These are phyloP conservation scores for Camelina sativa DNA, from an alignment of 345 rosid genomes.

Conservation along the genomic window DNA sequence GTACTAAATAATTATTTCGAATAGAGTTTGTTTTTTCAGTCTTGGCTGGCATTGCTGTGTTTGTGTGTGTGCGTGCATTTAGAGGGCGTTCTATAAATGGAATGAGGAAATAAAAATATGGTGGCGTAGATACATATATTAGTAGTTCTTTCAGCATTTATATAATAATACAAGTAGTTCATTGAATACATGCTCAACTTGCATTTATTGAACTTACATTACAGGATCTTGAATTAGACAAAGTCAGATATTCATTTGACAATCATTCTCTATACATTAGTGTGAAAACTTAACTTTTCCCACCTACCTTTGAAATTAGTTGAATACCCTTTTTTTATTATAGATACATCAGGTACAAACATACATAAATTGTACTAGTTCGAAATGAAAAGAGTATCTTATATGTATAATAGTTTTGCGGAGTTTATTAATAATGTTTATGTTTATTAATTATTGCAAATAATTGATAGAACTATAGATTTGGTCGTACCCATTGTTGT, in stretches of 20 bases:
- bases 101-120: conserved; percentile 14
- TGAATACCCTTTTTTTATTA: no score
- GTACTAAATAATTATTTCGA: neutral
- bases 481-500: conserved; percentile 24
- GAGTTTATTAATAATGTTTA: neutral
- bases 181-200: conserved; percentile 51
- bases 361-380: conserved; percentile 15
- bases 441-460: conserved; percentile 18
- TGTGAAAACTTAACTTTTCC: conserved; percentile 31
- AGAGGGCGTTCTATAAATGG: conserved; percentile 38
- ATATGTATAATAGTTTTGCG: neutral
- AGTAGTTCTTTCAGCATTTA: conserved; percentile 19
- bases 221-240: conserved; percentile 41
- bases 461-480: conserved; percentile 15
- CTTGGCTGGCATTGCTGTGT: conserved; percentile 36
- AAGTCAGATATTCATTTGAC: conserved; percentile 47
- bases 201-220: conserved; percentile 62
- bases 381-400: neutral
- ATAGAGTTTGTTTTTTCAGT: neutral
- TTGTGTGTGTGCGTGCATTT: conserved; percentile 41
- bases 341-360: neutral
- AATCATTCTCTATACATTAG: conserved; percentile 39
- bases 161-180: conserved; percentile 27
- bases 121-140: conserved; percentile 9
- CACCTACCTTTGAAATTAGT: conserved; percentile 42